Conservation (phyloP, 371 early-diverging fungal genomes). For the Fennellomyces sp. region DNA sequence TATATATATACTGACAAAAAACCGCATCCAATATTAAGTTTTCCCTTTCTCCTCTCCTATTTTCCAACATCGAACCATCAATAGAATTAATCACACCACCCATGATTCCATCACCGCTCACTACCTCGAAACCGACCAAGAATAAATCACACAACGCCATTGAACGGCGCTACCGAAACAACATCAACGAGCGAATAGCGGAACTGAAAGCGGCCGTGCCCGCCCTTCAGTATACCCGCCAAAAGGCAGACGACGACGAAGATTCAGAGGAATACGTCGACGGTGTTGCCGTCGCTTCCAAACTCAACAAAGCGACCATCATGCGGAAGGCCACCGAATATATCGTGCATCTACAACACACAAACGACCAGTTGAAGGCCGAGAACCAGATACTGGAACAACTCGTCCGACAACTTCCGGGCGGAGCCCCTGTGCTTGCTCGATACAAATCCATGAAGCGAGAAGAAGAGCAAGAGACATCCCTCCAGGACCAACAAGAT, state of each 20-base stretch:
- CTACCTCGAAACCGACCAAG: background rate
- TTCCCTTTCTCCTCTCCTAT: background rate
- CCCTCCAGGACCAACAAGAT: constrained; percentile 20
- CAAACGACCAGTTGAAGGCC: constrained; percentile 38
- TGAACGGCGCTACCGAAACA: constrained; percentile 91
- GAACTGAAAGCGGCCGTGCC: constrained; percentile 87
- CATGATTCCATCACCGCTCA: background rate
- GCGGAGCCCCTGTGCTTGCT: constrained; percentile 45
- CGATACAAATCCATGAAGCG: constrained; percentile 1
- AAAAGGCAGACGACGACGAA: constrained; percentile 46
- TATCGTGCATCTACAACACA: constrained; percentile 67
- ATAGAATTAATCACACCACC: constrained; percentile 3
- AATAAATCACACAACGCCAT: constrained; percentile 69
- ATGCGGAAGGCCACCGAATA: constrained; percentile 87
- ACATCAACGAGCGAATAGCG: constrained; percentile 91
- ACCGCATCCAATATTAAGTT: background rate
- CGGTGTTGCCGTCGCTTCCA: constrained; percentile 72
- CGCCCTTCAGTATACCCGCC: constrained; percentile 60
- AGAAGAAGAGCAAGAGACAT: background rate
- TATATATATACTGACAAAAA: background rate
- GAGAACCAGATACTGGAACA: constrained; percentile 47
- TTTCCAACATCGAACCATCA: too few relatives aligned
- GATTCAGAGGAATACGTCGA: constrained; percentile 68
- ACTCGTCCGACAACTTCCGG: constrained; percentile 54
- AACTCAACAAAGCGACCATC: constrained; percentile 90